Percentiles rank a stretch among this genome's conserved stretches.
Evolutionary conservation across 2,329 filamentous ascomycete species (phyloP).

Genomic region (Beauveria bassiana): DNA sequence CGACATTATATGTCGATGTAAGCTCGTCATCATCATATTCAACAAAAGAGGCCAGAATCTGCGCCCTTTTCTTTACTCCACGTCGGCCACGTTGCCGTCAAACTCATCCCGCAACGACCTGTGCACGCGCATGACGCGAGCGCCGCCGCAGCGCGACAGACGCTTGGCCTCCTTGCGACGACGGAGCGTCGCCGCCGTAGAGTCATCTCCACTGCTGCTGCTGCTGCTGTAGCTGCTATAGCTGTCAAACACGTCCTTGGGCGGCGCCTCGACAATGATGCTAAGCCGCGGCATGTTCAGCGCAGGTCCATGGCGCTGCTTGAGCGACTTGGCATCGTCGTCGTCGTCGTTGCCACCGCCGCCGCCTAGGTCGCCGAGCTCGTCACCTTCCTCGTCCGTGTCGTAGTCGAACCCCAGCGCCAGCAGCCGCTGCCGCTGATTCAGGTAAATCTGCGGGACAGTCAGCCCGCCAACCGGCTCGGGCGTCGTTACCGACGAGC

Average conservation of each 20-base stretch:
- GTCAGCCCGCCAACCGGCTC: background rate
- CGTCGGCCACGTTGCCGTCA: constrained; percentile 8
- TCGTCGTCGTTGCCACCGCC: background rate
- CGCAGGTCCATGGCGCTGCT: background rate
- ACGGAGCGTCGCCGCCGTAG: background rate
- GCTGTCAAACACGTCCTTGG: background rate
- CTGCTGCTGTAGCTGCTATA: no score
- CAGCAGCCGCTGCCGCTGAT: constrained; percentile 6
- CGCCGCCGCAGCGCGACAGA: constrained; percentile 7
- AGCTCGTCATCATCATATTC: background rate
- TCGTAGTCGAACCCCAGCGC: constrained; percentile 12
- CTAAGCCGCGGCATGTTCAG: background rate
- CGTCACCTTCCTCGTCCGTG: constrained; percentile 4
- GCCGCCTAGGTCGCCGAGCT: background rate
- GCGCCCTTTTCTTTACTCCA: constrained; percentile 5
- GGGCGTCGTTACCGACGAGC: background rate
- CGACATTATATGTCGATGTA: background rate
- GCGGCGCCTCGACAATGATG: constrained; percentile 1
- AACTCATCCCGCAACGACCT: background rate
- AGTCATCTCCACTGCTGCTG: background rate
- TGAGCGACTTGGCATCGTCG: background rate
- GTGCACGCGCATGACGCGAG: background rate
- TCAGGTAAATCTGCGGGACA: constrained; percentile 4
- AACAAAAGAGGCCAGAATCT: no score
- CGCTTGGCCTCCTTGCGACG: constrained; percentile 16